phyloP scores from a whole-genome alignment of 345 rosid species.

The Corchorus olitorius region DNA sequence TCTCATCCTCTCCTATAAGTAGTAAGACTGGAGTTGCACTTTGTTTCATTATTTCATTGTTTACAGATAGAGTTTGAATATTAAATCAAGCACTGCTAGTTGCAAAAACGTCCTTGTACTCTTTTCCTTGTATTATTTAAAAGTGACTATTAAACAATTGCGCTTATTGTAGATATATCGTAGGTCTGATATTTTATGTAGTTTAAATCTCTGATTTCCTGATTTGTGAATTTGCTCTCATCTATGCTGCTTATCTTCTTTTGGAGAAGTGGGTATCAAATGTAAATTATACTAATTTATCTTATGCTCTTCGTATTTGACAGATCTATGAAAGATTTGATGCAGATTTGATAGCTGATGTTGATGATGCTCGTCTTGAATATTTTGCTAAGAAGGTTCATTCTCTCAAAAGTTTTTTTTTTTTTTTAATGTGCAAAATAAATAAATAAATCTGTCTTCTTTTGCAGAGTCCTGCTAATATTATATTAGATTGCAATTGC shows the following conservation, averaged over 20 bases:
- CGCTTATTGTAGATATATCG: background rate
- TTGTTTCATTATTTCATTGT: background rate
- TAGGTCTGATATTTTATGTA: background rate
- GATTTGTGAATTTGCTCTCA: background rate
- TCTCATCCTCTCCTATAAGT: background rate
- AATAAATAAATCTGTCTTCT: background rate
- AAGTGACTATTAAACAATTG: background rate
- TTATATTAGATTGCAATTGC: background rate
- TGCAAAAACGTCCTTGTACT: background rate
- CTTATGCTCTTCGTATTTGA: slow-evolving; percentile 22
- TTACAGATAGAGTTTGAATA: background rate
- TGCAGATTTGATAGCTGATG: slow-evolving; percentile 53
- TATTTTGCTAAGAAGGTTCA: slow-evolving; percentile 77
- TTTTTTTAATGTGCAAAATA: background rate
- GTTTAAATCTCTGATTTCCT: background rate
- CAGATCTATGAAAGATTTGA: slow-evolving; percentile 87
- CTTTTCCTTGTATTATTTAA: background rate
- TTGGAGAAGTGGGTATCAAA: background rate
- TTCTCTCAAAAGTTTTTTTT: slow-evolving; percentile 12
- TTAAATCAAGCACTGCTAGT: background rate
- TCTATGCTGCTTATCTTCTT: background rate
- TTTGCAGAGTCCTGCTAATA: background rate
- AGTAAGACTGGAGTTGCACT: background rate
- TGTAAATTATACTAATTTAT: slow-evolving; percentile 21
- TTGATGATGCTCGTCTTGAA: slow-evolving; percentile 79